phyloP scores from a whole-genome alignment of 2,329 filamentous ascomycete genomes.

The Alternaria brassicicola region DNA sequence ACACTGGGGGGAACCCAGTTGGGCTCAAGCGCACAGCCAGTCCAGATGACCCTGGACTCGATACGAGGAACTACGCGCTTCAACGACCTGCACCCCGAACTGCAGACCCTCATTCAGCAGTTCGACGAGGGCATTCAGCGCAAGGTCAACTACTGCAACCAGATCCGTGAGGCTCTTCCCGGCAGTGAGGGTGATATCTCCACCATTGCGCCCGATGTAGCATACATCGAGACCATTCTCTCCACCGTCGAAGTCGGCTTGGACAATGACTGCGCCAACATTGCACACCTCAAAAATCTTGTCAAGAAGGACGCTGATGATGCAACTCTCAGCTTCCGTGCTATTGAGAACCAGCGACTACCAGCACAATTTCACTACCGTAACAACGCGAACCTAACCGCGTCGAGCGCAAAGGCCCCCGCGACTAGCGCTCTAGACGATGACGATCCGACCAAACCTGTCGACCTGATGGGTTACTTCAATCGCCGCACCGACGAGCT shows the following conservation, averaged over 20 bases:
- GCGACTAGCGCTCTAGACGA: conserved; percentile 45
- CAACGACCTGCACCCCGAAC: conserved; percentile 81
- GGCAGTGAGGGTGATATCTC: conserved; percentile 67
- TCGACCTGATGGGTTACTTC: conserved; percentile 57
- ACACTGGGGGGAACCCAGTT: conserved; percentile 36
- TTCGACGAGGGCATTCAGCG: conserved; percentile 81
- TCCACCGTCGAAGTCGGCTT: conserved; percentile 68
- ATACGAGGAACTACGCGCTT: conserved; percentile 88
- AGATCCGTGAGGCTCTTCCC: conserved; percentile 71
- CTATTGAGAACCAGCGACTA: conserved; percentile 75
- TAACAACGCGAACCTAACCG: conserved; percentile 48
- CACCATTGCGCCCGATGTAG: conserved; percentile 69
- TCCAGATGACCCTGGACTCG: conserved; percentile 58
- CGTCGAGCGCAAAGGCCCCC: conserved; percentile 37
- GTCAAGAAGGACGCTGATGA: conserved; percentile 72
- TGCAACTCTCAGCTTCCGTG: conserved; percentile 73
- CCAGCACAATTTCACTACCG: conserved; percentile 67
- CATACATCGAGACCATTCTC: conserved; percentile 65
- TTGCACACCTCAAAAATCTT: conserved; percentile 62
- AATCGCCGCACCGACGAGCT: conserved; percentile 49
- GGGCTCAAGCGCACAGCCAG: conserved; percentile 32
- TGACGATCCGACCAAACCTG: conserved; percentile 43
- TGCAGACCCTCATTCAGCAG: conserved; percentile 77
- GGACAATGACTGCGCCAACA: conserved; percentile 66
- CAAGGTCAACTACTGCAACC: conserved; percentile 76